A percentile compares a stretch with the other conserved stretches of the same genome.
These are phyloP conservation scores for Phytopythium sindhum DNA, from an alignment of 352 stramenopile species.

Conservation along the genomic window DNA sequence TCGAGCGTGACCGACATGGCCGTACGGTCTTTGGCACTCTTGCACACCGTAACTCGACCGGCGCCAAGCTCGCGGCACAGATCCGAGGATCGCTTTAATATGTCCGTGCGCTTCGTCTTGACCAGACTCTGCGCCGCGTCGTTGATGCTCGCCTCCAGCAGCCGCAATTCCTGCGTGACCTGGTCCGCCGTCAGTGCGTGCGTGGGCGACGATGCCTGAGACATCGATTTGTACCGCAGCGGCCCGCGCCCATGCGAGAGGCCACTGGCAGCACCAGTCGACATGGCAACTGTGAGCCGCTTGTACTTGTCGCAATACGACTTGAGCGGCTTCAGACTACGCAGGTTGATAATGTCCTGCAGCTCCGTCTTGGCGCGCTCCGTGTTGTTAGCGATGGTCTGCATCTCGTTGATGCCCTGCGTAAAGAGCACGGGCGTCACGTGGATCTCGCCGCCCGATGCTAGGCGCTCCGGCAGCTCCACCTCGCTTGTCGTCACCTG, in stretches of 20 bases:
- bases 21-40: constrained; percentile 97
- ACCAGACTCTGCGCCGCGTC: constrained; percentile 80
- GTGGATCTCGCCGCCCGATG: constrained; percentile 66
- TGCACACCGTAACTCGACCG: constrained; percentile 94
- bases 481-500: constrained; percentile 76
- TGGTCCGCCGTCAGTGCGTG: constrained; percentile 74
- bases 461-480: constrained; percentile 68
- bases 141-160: constrained; percentile 61
- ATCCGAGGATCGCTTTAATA: constrained; percentile 77
- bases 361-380: constrained; percentile 86
- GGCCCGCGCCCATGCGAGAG: constrained; percentile 28
- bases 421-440: constrained; percentile 86
- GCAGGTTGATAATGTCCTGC: constrained; percentile 89
- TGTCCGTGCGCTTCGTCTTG: constrained; percentile 85
- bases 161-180: constrained; percentile 60
- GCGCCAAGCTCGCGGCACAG: constrained; percentile 85
- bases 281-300: constrained; percentile 50
- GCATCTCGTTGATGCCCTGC: constrained; percentile 94
- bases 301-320: constrained; percentile 84
- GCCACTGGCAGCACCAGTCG: constrained; percentile 23
- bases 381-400: constrained; percentile 92
- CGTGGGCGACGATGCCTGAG: constrained; percentile 40
- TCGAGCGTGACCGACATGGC: constrained; percentile 97
- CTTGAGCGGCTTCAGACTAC: constrained; percentile 78
- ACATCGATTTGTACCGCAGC: constrained; percentile 55